Percentiles rank a stretch among this genome's conserved stretches.
These are phyloP conservation scores for Rhizopus arrhizus DNA, from an alignment of 371 early-diverging fungal genomes.

Conservation along the genomic window DNA sequence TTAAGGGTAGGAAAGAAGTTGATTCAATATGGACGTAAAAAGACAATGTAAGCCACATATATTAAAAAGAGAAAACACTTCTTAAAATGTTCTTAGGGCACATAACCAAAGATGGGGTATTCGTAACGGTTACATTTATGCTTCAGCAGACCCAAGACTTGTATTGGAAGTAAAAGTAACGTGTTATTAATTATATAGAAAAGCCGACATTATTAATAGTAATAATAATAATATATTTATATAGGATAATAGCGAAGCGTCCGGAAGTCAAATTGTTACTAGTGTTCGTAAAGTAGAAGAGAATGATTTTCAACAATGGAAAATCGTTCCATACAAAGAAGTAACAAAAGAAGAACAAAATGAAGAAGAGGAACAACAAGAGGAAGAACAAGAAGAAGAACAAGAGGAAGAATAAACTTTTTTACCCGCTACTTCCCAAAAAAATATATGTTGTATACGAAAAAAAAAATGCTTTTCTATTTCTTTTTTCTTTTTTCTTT, in stretches of 20 bases:
- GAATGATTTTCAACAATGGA: constrained; percentile 43
- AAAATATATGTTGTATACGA: background rate
- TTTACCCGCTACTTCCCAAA: constrained; percentile 24
- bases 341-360: background rate
- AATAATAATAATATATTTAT: background rate
- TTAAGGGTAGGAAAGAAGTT: constrained; percentile 32
- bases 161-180: constrained; percentile 43
- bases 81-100: constrained; percentile 27
- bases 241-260: constrained; percentile 29
- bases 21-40: constrained; percentile 45
- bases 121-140: constrained; percentile 47
- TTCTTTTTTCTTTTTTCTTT: constrained; percentile 7
- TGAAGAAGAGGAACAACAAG: too few relatives aligned
- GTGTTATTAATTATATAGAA: background rate
- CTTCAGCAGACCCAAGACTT: constrained; percentile 44
- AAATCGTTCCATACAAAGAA: constrained; percentile 31
- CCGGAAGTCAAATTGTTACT: constrained; percentile 27
- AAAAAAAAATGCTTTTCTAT: background rate
- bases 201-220: background rate
- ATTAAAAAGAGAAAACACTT: background rate
- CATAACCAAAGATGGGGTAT: constrained; percentile 51
- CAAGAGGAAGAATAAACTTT: background rate
- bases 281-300: constrained; percentile 33
- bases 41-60: constrained; percentile 34
- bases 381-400: background rate